These are phyloP conservation scores for Phialophora tarda DNA, from an alignment of 2,329 filamentous ascomycete genomes.

Conservation along the genomic window DNA sequence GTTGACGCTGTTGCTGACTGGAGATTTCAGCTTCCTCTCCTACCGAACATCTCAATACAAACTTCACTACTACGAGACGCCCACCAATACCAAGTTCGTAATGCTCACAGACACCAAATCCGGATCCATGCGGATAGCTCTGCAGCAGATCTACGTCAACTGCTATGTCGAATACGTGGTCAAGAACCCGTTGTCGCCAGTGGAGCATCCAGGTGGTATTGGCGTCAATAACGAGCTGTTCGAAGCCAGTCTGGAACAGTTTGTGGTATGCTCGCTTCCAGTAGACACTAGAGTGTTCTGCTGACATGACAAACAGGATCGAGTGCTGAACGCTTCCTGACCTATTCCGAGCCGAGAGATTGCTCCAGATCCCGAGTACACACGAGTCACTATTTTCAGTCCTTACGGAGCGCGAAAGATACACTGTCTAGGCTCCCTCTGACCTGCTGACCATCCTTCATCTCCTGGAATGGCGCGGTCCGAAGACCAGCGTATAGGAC, in stretches of 20 bases:
- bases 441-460: not conserved
- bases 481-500: not conserved
- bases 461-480: constrained; percentile 1
- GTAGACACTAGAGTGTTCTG: not conserved
- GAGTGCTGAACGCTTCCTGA: constrained; percentile 39
- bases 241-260: constrained; percentile 62
- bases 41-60: constrained; percentile 96
- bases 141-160: constrained; percentile 99
- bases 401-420: not conserved
- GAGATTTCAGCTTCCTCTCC: constrained; percentile 75
- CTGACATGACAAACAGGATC: constrained; percentile 35
- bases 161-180: constrained; percentile 92
- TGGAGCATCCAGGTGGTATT: constrained; percentile 65
- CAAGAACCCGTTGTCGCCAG: constrained; percentile 67
- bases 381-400: not conserved
- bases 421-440: not conserved
- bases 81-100: constrained; percentile 92
- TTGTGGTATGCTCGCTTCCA: constrained; percentile 50
- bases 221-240: constrained; percentile 70
- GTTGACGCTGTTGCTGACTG: constrained; percentile 29
- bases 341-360: not conserved
- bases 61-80: constrained; percentile 98
- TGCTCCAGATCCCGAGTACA: not conserved
- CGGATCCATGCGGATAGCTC: constrained; percentile 86
- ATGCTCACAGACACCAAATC: constrained; percentile 92